phyloP scores from a whole-genome alignment of 257 asterid genomes.

The Cruciata laevipes region DNA sequence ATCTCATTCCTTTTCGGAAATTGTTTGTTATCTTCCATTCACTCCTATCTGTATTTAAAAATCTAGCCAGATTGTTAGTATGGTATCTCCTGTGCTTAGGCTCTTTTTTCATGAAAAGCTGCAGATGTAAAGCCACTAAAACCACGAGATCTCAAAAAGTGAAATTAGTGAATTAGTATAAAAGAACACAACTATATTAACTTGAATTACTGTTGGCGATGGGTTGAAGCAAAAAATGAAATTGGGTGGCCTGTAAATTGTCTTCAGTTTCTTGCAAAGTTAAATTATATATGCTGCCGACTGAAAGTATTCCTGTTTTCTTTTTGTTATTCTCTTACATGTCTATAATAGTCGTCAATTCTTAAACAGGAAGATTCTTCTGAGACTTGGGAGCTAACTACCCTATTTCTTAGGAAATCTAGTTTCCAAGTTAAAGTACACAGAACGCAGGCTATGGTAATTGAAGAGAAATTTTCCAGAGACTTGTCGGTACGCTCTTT shows the following conservation, averaged over 20 bases:
- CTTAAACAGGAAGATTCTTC: constrained; percentile 59
- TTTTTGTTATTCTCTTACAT: neutral
- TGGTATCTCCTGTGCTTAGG: neutral
- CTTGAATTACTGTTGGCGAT: neutral
- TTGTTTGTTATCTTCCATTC: neutral
- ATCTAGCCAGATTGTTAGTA: neutral
- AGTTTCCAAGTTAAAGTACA: constrained; percentile 79
- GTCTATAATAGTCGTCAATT: neutral
- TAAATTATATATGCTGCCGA: neutral
- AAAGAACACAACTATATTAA: neutral
- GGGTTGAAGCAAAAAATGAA: neutral
- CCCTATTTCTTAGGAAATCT: constrained; percentile 51
- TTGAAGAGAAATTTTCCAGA: constrained; percentile 64
- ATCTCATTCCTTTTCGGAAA: neutral
- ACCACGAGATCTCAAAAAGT: neutral
- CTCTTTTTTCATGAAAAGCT: neutral
- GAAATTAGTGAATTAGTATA: neutral
- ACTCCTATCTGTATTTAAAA: neutral
- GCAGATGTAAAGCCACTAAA: neutral
- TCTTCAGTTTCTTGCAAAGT: neutral
- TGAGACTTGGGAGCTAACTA: constrained; percentile 85
- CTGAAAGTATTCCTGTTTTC: neutral
- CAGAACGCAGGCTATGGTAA: constrained; percentile 46
- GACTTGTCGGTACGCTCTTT: constrained; percentile 69
- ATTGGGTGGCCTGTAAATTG: neutral